These are phyloP conservation scores for Nidularia pulvinata DNA, from an alignment of 768 basidiomycete species.

Conservation along the genomic window DNA sequence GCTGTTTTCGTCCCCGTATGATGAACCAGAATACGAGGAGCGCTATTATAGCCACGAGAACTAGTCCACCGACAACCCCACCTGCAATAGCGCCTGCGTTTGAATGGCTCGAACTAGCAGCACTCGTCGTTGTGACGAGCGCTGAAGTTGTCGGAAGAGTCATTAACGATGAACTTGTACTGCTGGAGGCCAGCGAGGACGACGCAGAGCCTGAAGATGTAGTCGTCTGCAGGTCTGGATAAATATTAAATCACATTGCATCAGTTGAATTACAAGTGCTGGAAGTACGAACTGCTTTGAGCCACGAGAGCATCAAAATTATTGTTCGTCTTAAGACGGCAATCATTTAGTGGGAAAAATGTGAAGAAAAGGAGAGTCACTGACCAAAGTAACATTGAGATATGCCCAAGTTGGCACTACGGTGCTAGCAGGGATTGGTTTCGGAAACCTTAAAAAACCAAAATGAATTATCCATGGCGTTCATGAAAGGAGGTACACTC, in stretches of 20 bases:
- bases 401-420: slow-evolving; percentile 59
- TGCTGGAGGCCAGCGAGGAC: no score
- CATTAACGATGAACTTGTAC: no score
- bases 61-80: slow-evolving; percentile 55
- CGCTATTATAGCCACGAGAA: slow-evolving; percentile 35
- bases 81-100: slow-evolving; percentile 64
- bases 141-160: no score
- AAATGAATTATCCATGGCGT: neutral
- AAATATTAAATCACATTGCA: no score
- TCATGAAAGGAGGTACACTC: slow-evolving; percentile 3
- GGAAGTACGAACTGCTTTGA: neutral
- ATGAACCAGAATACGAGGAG: slow-evolving; percentile 36
- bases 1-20: neutral
- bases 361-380: neutral
- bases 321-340: slow-evolving; percentile 20
- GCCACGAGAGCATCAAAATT: slow-evolving; percentile 34
- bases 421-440: slow-evolving; percentile 35
- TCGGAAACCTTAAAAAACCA: slow-evolving; percentile 32
- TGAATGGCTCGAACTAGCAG: neutral
- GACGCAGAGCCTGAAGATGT: neutral
- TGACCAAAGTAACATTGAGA: slow-evolving; percentile 43
- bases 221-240: neutral
- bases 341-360: no score
- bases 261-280: no score
- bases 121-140: neutral